These are phyloP conservation scores for Alternaria arborescens DNA, from an alignment of 2,329 filamentous ascomycete species.

Conservation along the genomic window DNA sequence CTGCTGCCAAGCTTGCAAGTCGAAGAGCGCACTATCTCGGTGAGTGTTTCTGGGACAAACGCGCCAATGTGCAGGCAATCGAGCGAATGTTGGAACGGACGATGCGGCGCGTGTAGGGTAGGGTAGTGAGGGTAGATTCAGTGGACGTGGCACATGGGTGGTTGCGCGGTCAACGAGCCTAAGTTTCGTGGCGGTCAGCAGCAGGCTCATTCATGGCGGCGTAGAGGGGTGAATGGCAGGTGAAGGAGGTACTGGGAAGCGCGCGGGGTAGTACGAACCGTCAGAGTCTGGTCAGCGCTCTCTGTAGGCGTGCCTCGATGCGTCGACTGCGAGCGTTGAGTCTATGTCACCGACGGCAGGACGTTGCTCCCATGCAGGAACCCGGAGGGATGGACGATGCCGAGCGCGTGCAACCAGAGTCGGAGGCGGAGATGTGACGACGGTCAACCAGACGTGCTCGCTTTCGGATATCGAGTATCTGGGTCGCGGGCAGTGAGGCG, in stretches of 20 bases:
- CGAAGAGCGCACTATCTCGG: slow-evolving; percentile 38
- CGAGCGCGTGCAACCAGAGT: slow-evolving; percentile 34
- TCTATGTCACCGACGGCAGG: slow-evolving; percentile 28
- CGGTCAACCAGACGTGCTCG: slow-evolving; percentile 13
- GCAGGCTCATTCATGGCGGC: slow-evolving; percentile 19
- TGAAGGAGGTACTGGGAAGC: slow-evolving; percentile 31
- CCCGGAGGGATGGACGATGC: slow-evolving; percentile 21
- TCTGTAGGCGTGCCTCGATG: slow-evolving; percentile 45
- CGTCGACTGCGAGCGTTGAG: slow-evolving; percentile 39
- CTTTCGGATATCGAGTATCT: slow-evolving; percentile 13
- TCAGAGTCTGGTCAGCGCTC: slow-evolving; percentile 35
- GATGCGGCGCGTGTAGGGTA: slow-evolving; percentile 28
- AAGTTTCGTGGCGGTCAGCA: slow-evolving; percentile 48
- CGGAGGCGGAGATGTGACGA: slow-evolving; percentile 8
- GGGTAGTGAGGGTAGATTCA: slow-evolving; percentile 24
- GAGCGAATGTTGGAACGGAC: slow-evolving; percentile 23
- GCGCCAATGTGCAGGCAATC: slow-evolving; percentile 26
- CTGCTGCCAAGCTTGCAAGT: slow-evolving; percentile 5
- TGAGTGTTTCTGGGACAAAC: slow-evolving; percentile 24
- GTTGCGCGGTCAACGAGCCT: slow-evolving; percentile 30
- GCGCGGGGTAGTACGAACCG: slow-evolving; percentile 47
- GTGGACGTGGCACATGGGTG: slow-evolving; percentile 39
- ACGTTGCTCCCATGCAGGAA: slow-evolving; percentile 32
- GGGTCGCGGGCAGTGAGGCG: slow-evolving; percentile 24
- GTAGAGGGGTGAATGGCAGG: slow-evolving; percentile 17